A percentile compares a stretch with the other conserved stretches of the same genome.
These are phyloP conservation scores for Aspergillus bridgeri DNA, from an alignment of 495 filamentous ascomycete genomes.

Conservation along the genomic window DNA sequence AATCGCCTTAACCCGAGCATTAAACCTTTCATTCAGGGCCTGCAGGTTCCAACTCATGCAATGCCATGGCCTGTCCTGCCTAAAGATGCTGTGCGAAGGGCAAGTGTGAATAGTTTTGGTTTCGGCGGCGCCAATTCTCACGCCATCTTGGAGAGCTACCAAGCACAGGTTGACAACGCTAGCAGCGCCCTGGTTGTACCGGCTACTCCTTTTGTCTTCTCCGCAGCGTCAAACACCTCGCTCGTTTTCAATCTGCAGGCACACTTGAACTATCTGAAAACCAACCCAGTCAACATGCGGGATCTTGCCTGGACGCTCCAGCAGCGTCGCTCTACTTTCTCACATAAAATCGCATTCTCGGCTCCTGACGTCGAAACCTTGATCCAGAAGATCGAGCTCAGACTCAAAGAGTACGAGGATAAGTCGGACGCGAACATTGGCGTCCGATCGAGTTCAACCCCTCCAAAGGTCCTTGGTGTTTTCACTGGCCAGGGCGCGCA, in stretches of 20 bases:
- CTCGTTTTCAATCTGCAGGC: not conserved
- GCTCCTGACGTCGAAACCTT: too few relatives aligned
- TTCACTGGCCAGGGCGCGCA: conserved; percentile 36
- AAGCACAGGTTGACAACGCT: too few relatives aligned
- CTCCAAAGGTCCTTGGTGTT: conserved; percentile 15
- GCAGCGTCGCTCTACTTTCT: not conserved
- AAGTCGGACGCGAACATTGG: not conserved
- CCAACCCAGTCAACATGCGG: not conserved
- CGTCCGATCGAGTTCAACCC: too few relatives aligned
- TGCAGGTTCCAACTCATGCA: too few relatives aligned
- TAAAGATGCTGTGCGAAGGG: too few relatives aligned
- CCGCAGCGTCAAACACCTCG: conserved; percentile 17
- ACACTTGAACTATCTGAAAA: not conserved
- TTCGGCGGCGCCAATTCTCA: conserved; percentile 64
- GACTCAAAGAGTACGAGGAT: not conserved
- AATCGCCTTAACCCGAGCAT: conserved; percentile 39
- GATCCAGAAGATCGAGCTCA: too few relatives aligned
- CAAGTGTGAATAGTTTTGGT: conserved; percentile 31
- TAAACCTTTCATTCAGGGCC: not conserved
- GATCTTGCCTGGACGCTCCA: conserved; percentile 3
- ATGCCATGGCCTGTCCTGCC: too few relatives aligned
- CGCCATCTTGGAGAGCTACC: conserved; percentile 48
- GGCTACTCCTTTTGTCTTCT: conserved; percentile 23
- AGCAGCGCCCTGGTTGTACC: not conserved
- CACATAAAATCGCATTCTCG: too few relatives aligned